phyloP scores from a whole-genome alignment of 306 rosid genomes.

The Astragalus glycyphyllos region DNA sequence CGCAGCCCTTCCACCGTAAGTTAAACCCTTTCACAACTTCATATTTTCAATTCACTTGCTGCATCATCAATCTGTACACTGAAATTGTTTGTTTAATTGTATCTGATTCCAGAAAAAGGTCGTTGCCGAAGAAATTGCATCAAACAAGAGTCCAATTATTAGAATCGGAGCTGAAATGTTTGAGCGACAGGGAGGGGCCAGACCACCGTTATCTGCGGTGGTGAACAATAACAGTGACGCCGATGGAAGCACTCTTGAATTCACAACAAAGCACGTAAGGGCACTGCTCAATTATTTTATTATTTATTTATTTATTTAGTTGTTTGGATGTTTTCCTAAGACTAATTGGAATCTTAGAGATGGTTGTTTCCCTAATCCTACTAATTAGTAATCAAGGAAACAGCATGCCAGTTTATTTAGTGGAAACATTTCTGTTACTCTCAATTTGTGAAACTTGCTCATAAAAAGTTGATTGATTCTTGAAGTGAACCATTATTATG shows the following conservation, averaged over 20 bases:
- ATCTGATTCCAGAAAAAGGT: conserved; percentile 62
- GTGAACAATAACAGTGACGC: conserved; percentile 50
- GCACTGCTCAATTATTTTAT: conserved; percentile 46
- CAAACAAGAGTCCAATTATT: conserved; percentile 68
- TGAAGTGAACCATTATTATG: no score
- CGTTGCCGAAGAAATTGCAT: conserved; percentile 54
- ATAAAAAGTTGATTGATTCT: no score
- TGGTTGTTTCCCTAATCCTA: conserved; percentile 38
- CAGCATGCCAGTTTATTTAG: not conserved
- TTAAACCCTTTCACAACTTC: not conserved
- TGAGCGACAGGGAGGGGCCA: conserved; percentile 54
- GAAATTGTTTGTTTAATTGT: not conserved
- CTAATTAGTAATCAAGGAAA: conserved; percentile 46
- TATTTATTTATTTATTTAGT: conserved; percentile 8
- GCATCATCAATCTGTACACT: not conserved
- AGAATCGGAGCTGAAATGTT: conserved; percentile 62
- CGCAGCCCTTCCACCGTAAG: conserved; percentile 69
- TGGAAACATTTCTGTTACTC: no score
- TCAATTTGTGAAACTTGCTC: no score
- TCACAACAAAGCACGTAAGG: conserved; percentile 74
- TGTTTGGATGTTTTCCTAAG: conserved; percentile 35
- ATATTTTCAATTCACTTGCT: not conserved
- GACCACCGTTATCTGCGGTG: conserved; percentile 52
- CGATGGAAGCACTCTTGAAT: conserved; percentile 56
- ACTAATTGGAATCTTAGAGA: conserved; percentile 74